A percentile compares a stretch with the other conserved stretches of the same genome.
Evolutionary conservation across 2,329 filamentous ascomycete species (phyloP).

Genomic region (Fusarium secorum): DNA sequence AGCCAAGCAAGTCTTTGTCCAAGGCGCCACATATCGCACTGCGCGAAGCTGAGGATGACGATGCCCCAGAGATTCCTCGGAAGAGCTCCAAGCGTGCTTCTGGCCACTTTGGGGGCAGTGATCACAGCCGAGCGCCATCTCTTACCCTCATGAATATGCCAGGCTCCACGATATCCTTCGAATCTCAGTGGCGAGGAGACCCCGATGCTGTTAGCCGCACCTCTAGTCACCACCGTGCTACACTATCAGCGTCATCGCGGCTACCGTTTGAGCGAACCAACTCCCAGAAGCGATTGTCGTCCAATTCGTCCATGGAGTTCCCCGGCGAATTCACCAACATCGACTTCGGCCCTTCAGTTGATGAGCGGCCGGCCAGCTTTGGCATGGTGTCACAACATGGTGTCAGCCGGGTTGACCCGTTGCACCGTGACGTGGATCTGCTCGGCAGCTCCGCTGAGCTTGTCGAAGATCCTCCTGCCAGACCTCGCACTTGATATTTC

Average conservation of each 20-base stretch:
- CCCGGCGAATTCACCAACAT: conserved; percentile 56
- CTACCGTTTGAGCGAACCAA: conserved; percentile 66
- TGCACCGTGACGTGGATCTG: conserved; percentile 53
- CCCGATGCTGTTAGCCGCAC: conserved; percentile 31
- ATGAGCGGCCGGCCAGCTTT: conserved; percentile 62
- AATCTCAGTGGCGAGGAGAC: conserved; percentile 28
- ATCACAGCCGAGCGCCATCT: conserved; percentile 46
- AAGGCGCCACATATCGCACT: conserved; percentile 31
- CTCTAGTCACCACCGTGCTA: conserved; percentile 38
- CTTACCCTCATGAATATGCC: conserved; percentile 45
- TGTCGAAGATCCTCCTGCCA: conserved; percentile 52
- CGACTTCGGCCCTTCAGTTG: conserved; percentile 48
- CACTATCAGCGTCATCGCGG: conserved; percentile 39
- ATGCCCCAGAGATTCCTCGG: conserved; percentile 69
- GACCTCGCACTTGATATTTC: conserved; percentile 35
- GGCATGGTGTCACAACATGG: conserved; percentile 66
- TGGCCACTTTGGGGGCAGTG: conserved; percentile 40
- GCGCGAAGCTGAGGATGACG: conserved; percentile 43
- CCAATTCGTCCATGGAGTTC: conserved; percentile 58
- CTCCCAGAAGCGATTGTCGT: conserved; percentile 61
- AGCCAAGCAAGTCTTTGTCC: conserved; percentile 33
- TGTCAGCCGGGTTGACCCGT: conserved; percentile 63
- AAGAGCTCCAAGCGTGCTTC: conserved; percentile 75
- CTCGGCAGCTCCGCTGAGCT: conserved; percentile 65
- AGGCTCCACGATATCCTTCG: conserved; percentile 36